phyloP scores from a whole-genome alignment of 768 basidiomycete genomes.

The Pluteus cervinus region DNA sequence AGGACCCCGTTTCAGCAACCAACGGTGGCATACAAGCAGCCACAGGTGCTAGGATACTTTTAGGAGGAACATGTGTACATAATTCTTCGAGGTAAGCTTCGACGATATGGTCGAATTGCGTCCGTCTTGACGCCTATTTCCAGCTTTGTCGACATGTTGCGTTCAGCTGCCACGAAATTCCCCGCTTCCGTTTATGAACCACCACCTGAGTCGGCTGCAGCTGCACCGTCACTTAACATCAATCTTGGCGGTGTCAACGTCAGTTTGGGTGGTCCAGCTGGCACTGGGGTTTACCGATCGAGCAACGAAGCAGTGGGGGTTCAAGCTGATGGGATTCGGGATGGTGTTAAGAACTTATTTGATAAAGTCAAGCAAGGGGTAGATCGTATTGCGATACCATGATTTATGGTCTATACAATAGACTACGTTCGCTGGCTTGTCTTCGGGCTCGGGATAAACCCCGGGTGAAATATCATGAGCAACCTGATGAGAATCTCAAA shows the following conservation, averaged over 20 bases:
- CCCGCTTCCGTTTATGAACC: constrained; percentile 65
- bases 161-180: constrained; percentile 59
- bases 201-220: constrained; percentile 67
- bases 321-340: constrained; percentile 83
- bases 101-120: constrained; percentile 1
- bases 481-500: not conserved
- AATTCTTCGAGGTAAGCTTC: constrained; percentile 79
- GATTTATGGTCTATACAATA: constrained; percentile 9
- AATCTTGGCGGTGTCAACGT: constrained; percentile 92
- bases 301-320: constrained; percentile 67
- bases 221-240: constrained; percentile 78
- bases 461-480: constrained; percentile 3
- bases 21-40: constrained; percentile 40
- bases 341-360: constrained; percentile 82
- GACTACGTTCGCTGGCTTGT: constrained; percentile 9
- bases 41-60: constrained; percentile 68
- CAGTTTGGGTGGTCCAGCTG: constrained; percentile 82
- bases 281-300: constrained; percentile 81
- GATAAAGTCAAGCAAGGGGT: constrained; percentile 88
- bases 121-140: constrained; percentile 6
- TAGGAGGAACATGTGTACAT: constrained; percentile 94
- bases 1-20: constrained; percentile 55
- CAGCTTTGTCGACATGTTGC: constrained; percentile 89
- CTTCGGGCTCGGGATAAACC: constrained; percentile 6
- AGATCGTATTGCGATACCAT: constrained; percentile 50